A percentile compares a stretch with the other conserved stretches of the same genome.
These are phyloP conservation scores for Huntiella bhutanensis DNA, from an alignment of 2,329 filamentous ascomycete genomes.

Conservation along the genomic window DNA sequence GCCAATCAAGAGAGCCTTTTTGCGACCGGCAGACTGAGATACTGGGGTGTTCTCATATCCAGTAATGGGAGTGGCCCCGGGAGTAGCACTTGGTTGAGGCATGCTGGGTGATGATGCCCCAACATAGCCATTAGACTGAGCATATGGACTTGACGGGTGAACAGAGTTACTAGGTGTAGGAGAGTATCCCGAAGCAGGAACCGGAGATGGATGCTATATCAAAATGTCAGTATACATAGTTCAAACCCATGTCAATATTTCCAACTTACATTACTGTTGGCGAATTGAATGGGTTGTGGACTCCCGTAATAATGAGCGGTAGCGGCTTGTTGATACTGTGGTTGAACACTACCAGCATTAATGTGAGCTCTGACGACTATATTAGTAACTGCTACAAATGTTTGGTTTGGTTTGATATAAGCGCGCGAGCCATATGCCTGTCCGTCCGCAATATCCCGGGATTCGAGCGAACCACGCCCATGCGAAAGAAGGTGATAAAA, in stretches of 20 bases:
- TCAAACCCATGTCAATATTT: no score
- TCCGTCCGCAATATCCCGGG: not conserved
- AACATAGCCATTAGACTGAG: not conserved
- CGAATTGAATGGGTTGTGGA: no score
- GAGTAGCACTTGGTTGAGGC: not conserved
- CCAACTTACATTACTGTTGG: no score
- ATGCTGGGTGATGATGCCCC: no score
- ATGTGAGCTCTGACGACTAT: no score
- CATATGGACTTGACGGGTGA: not conserved
- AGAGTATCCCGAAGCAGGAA: not conserved
- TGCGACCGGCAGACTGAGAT: conserved; percentile 34
- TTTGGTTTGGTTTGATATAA: not conserved
- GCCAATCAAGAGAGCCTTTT: conserved; percentile 80
- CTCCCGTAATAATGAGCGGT: no score
- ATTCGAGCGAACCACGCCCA: not conserved
- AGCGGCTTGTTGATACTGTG: no score
- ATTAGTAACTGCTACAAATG: not conserved
- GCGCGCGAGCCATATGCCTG: not conserved
- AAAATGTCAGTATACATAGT: no score
- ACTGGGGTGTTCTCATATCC: not conserved
- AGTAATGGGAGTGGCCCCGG: not conserved
- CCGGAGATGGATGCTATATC: no score
- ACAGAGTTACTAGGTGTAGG: not conserved
- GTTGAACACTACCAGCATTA: no score
- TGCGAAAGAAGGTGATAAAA: no score